Percentiles rank a stretch among this genome's conserved stretches.
Evolutionary conservation across 768 basidiomycete genomes (phyloP).

Genomic region (Steccherinum ochraceum): DNA sequence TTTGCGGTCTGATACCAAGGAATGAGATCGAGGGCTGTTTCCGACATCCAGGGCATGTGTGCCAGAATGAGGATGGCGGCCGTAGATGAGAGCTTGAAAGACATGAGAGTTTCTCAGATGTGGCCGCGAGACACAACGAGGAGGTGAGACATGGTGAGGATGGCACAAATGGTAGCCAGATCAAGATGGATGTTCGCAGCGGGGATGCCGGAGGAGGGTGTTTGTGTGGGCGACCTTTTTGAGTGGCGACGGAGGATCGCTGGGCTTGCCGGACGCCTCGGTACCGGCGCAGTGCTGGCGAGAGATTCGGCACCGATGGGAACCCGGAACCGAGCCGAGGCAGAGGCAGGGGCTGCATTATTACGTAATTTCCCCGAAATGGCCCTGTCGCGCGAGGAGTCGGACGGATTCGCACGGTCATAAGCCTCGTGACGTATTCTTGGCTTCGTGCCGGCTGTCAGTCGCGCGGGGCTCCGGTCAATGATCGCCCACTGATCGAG

Average conservation of each 20-base stretch:
- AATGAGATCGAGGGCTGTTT: background rate
- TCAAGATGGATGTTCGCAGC: too few relatives aligned
- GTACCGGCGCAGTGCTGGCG: background rate
- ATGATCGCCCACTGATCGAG: background rate
- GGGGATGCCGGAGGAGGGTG: too few relatives aligned
- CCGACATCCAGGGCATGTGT: too few relatives aligned
- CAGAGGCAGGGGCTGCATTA: background rate
- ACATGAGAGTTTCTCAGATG: too few relatives aligned
- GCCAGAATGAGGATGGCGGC: background rate
- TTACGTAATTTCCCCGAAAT: background rate
- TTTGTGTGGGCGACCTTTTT: too few relatives aligned
- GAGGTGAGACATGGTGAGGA: too few relatives aligned
- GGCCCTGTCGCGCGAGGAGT: slow-evolving; percentile 8
- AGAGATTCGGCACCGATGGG: background rate
- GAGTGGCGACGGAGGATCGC: too few relatives aligned
- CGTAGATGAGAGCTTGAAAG: background rate
- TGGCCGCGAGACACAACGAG: too few relatives aligned
- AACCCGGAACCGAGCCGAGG: background rate
- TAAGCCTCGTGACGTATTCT: slow-evolving; percentile 12
- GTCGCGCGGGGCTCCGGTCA: background rate
- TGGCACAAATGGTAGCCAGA: too few relatives aligned
- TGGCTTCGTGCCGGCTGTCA: slow-evolving; percentile 1
- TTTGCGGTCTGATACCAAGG: background rate
- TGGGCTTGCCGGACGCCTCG: background rate
- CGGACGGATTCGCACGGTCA: slow-evolving; percentile 6